A percentile compares a stretch with the other conserved stretches of the same genome.
phyloP scores from a whole-genome alignment of 176 grass and related monocot species.

The Raddia distichophylla region DNA sequence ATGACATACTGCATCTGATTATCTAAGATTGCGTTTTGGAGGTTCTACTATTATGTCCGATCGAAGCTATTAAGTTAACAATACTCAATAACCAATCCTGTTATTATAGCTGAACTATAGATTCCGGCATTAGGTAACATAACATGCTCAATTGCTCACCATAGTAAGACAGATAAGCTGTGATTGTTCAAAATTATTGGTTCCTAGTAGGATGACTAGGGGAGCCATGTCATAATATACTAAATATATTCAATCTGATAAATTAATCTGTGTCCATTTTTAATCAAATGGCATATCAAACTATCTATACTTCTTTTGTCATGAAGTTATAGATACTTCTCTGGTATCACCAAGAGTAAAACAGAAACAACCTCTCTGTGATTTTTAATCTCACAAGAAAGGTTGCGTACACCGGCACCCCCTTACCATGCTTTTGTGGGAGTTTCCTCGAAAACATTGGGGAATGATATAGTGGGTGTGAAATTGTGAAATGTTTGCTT shows the following conservation, averaged over 20 bases:
- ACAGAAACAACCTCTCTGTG: no score
- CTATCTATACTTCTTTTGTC: no score
- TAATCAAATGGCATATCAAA: no score
- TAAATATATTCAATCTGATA: constrained; percentile 22
- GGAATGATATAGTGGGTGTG: neutral
- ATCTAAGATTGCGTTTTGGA: neutral
- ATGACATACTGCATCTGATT: neutral
- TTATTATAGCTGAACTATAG: neutral
- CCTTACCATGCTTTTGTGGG: no score
- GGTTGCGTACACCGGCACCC: no score
- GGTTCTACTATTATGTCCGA: neutral
- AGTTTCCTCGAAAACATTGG: no score
- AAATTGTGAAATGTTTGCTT: constrained; percentile 9
- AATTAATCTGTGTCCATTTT: neutral
- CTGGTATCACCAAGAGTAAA: no score
- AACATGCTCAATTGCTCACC: neutral
- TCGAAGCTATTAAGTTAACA: neutral
- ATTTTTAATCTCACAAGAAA: no score
- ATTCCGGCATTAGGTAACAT: neutral
- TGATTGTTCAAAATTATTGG: constrained; percentile 13
- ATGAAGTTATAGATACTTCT: no score
- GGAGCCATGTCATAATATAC: constrained; percentile 5
- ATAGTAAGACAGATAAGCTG: neutral
- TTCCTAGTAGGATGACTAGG: neutral
- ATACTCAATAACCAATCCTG: neutral